Evolutionary conservation across 164 flowering plant genomes (phyloP).

Genomic region (Vitis cinerea): DNA sequence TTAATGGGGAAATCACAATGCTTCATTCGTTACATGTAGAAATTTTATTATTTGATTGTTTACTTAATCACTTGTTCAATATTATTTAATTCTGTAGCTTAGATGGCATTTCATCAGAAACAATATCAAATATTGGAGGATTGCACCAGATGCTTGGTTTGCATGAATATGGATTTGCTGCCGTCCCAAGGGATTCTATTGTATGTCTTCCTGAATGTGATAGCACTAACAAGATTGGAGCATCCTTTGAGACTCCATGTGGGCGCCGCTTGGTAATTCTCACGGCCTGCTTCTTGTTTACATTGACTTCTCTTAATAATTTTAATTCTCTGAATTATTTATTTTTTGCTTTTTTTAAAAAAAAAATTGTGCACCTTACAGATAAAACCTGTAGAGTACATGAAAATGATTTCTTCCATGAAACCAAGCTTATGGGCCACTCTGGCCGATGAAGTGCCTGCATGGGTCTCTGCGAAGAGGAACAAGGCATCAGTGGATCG

Average conservation of each 20-base stretch:
- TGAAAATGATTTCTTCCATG: constrained; percentile 68
- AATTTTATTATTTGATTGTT: neutral
- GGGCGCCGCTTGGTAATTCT: constrained; percentile 71
- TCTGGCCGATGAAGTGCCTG: constrained; percentile 91
- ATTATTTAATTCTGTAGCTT: constrained; percentile 40
- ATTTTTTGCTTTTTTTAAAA: neutral
- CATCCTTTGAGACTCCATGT: constrained; percentile 76
- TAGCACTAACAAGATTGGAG: constrained; percentile 61
- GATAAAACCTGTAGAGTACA: constrained; percentile 71
- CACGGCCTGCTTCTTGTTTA: neutral
- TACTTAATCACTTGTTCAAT: neutral
- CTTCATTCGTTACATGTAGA: neutral
- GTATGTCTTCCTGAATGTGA: constrained; percentile 58
- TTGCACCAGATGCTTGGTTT: constrained; percentile 64
- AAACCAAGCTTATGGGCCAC: constrained; percentile 75
- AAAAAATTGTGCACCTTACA: constrained; percentile 15
- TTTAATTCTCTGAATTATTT: neutral
- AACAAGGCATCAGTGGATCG: constrained; percentile 79
- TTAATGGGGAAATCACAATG: too few species aligned
- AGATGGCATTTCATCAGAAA: constrained; percentile 55
- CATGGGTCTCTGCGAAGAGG: constrained; percentile 73
- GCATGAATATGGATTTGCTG: constrained; percentile 55
- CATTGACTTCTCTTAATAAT: neutral
- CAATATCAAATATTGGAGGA: constrained; percentile 75
- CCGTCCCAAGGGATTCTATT: constrained; percentile 73